Evolutionary conservation across 2,329 filamentous ascomycete genomes (phyloP).

Genomic region (Exophiala dermatitidis): DNA sequence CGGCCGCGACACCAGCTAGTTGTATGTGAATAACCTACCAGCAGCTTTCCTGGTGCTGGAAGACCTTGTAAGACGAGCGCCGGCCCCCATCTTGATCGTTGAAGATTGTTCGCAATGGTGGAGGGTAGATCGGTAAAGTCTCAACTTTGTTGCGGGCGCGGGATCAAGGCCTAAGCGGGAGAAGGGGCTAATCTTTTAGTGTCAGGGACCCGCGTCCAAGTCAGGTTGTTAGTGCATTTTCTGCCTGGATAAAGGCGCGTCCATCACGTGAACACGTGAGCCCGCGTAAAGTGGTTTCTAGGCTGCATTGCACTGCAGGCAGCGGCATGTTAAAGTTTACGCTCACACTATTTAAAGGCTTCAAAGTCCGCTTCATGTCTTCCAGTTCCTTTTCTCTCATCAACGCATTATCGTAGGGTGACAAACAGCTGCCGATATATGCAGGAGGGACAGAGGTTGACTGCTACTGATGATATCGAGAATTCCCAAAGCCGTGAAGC

Average conservation of each 20-base stretch:
- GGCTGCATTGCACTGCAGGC: background rate
- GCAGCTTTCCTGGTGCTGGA: constrained; percentile 6
- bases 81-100: constrained; percentile 19
- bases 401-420: no score
- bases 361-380: no score
- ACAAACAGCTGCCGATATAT: no score
- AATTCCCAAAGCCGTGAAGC: no score
- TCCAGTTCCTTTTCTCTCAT: no score
- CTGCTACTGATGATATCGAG: no score
- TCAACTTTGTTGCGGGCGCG: background rate
- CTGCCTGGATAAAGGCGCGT: constrained; percentile 3
- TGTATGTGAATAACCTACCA: constrained; percentile 2
- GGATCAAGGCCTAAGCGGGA: constrained; percentile 1
- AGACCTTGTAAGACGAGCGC: constrained; percentile 13
- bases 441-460: no score
- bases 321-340: background rate
- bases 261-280: background rate
- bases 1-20: background rate
- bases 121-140: constrained; percentile 1
- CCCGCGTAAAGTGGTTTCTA: constrained; percentile 7
- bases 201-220: background rate
- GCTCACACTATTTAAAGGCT: no score
- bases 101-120: background rate
- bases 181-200: constrained; percentile 4
- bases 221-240: constrained; percentile 8